Conservation (phyloP, 1,284 basidiomycete genomes). For the Paramarasmius palmivorus region DNA sequence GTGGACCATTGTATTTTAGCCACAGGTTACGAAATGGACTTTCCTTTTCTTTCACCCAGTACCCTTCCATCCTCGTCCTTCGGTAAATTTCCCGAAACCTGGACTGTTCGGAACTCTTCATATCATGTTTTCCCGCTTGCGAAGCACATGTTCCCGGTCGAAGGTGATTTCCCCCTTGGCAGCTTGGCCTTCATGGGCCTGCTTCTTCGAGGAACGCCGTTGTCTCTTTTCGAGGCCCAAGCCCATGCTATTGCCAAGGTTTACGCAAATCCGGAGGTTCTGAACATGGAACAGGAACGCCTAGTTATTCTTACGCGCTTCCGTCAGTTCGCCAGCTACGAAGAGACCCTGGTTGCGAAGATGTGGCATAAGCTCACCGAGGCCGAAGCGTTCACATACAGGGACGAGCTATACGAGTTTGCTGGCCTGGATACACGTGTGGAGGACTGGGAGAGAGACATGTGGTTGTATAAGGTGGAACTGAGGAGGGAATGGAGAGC, state of each 20-base stretch:
- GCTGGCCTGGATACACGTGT: constrained; percentile 36
- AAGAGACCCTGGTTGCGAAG: constrained; percentile 40
- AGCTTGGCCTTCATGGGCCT: constrained; percentile 68
- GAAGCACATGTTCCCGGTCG: constrained; percentile 62
- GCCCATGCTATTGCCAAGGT: constrained; percentile 56
- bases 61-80: constrained; percentile 33
- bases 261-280: constrained; percentile 46
- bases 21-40: constrained; percentile 67
- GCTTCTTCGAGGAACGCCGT: constrained; percentile 52
- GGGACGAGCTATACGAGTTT: constrained; percentile 56
- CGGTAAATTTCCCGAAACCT: constrained; percentile 41
- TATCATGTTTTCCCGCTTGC: constrained; percentile 56
- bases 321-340: constrained; percentile 33
- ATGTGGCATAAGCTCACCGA: constrained; percentile 53
- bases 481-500: constrained; percentile 59
- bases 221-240: constrained; percentile 70
- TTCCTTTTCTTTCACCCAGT: constrained; percentile 55
- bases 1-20: constrained; percentile 69
- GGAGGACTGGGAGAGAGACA: constrained; percentile 55
- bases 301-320: constrained; percentile 47
- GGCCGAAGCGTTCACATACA: constrained; percentile 64
- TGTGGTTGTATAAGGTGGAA: constrained; percentile 48
- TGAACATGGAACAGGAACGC: constrained; percentile 50
- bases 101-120: constrained; percentile 60
- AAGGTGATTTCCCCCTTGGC: constrained; percentile 46